Base-by-base conservation (phyloP, 2,329 filamentous ascomycete species). In the Zymoseptoria crescenta region DNA sequence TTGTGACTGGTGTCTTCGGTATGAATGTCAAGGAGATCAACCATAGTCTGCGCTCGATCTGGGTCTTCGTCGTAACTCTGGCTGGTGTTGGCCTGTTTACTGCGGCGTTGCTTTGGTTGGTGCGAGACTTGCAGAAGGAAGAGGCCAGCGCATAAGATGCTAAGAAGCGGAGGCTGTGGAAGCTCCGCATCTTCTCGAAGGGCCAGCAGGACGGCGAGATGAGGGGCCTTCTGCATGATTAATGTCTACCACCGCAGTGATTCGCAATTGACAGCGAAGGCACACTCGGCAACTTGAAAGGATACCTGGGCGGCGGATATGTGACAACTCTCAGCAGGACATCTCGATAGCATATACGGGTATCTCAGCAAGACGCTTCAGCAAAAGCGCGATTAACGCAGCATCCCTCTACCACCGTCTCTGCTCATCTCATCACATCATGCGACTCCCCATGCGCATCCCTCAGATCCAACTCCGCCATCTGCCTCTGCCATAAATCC, bases 391-490 rank as follows among this genome's bases (percentile, higher is more conserved):
- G 35, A 41, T 3, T 41, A 5, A 3, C 6, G 8, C 4, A 13
- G 35, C 2, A 41, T 45, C 35, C 13, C 35, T 13, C 13, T 7
- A 7, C 7, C 13, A 45, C n/a, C 35, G 16, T 16, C 35, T 41
- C 35, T 41, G 10, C n/a, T 45, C 35, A 45, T 45, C 35, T 16
- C 24, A 30, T 28, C 2, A 58, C 49, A 50, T 67, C 59, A 30
- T 63, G 61, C 20, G 56, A 56, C 62, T 68, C 64, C 13, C 59
- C 62, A 49, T 69, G 56, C 20, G 63, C 64, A 54, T 69, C 68
- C 55, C 69, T 62, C 27, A 70, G 60, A n/a, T 61, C 58, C 63
- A 70, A 52, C 56, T 68, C 67, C 48, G 68, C 66, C 20, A 66
- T 64, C 50, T 70, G 67, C 49, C 68, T 59, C 29, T 65, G 63